Evolutionary conservation across 2,329 filamentous ascomycete genomes (phyloP).

Genomic region (Cercospora janseana): DNA sequence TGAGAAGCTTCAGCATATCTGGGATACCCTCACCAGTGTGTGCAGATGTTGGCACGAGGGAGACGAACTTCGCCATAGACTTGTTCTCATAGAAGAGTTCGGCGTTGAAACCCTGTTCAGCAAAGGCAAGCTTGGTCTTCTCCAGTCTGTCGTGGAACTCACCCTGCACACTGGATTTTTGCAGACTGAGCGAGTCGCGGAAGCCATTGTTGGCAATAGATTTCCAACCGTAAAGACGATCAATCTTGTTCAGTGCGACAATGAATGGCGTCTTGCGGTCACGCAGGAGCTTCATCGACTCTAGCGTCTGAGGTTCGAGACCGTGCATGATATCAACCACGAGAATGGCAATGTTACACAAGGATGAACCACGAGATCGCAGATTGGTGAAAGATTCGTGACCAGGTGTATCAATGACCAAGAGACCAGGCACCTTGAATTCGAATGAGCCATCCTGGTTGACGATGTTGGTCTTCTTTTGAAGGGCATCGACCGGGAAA

Average conservation of each 20-base stretch:
- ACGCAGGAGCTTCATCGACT: constrained; percentile 91
- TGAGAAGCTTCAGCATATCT: constrained; percentile 94
- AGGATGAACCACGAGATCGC: constrained; percentile 91
- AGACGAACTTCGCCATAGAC: constrained; percentile 90
- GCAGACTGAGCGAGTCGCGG: constrained; percentile 82
- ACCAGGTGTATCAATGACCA: constrained; percentile 97
- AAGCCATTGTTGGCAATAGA: constrained; percentile 98
- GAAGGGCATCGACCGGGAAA: constrained; percentile 91
- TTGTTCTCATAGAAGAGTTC: constrained; percentile 98
- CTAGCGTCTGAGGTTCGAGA: constrained; percentile 91
- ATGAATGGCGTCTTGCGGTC: constrained; percentile 97
- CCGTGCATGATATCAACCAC: constrained; percentile 99
- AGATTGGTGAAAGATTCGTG: constrained; percentile 99
- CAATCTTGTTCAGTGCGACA: constrained; percentile 98
- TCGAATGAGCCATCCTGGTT: constrained; percentile 88
- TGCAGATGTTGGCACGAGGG: constrained; percentile 93
- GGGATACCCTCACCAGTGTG: constrained; percentile 99
- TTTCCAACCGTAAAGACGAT: constrained; percentile 99
- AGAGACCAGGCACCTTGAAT: constrained; percentile 93
- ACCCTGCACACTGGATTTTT: constrained; percentile 89
- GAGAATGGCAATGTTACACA: constrained; percentile 98
- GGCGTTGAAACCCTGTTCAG: constrained; percentile 96
- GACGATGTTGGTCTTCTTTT: constrained; percentile 88
- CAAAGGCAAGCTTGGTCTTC: constrained; percentile 88
- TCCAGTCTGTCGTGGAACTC: constrained; percentile 90